A percentile compares a stretch with the other conserved stretches of the same genome.
phyloP scores from a whole-genome alignment of 2,329 filamentous ascomycete genomes.

The Trichophyton verrucosum region DNA sequence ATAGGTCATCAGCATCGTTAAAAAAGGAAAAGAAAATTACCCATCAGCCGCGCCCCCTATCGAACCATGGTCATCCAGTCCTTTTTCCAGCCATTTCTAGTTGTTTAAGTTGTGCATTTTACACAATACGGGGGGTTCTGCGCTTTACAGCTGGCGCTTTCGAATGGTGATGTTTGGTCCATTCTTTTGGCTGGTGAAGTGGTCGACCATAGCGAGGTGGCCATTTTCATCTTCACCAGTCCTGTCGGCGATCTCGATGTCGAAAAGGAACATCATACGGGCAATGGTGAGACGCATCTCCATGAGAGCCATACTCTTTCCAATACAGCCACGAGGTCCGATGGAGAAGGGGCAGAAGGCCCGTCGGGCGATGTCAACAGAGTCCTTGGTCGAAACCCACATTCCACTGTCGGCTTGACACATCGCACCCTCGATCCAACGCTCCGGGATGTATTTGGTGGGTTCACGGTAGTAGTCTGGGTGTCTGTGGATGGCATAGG shows the following conservation, averaged over 20 bases:
- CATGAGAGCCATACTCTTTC: constrained; percentile 35
- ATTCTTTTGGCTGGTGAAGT: constrained; percentile 14
- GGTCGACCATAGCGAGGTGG: constrained; percentile 12
- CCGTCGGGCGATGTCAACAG: constrained; percentile 36
- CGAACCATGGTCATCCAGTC: neutral
- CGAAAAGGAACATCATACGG: constrained; percentile 30
- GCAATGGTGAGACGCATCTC: constrained; percentile 33
- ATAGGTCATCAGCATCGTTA: neutral
- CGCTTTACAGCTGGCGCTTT: constrained; percentile 7
- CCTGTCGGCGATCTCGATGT: constrained; percentile 19
- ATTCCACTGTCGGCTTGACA: constrained; percentile 10
- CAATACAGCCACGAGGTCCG: constrained; percentile 33
- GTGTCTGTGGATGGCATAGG: constrained; percentile 26
- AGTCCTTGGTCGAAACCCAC: constrained; percentile 13
- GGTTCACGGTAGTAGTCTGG: constrained; percentile 23
- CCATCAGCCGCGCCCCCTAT: neutral
- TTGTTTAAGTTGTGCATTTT: neutral
- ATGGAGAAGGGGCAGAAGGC: constrained; percentile 26
- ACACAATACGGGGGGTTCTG: neutral
- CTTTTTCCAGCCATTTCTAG: neutral
- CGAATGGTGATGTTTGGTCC: constrained; percentile 13
- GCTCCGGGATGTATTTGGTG: constrained; percentile 23
- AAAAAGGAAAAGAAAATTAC: neutral
- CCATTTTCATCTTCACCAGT: constrained; percentile 10
- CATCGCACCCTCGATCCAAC: constrained; percentile 23